Percentiles rank a stretch among this genome's conserved stretches.
These are phyloP conservation scores for Dothistroma septosporum DNA, from an alignment of 2,329 filamentous ascomycete genomes.

Conservation along the genomic window DNA sequence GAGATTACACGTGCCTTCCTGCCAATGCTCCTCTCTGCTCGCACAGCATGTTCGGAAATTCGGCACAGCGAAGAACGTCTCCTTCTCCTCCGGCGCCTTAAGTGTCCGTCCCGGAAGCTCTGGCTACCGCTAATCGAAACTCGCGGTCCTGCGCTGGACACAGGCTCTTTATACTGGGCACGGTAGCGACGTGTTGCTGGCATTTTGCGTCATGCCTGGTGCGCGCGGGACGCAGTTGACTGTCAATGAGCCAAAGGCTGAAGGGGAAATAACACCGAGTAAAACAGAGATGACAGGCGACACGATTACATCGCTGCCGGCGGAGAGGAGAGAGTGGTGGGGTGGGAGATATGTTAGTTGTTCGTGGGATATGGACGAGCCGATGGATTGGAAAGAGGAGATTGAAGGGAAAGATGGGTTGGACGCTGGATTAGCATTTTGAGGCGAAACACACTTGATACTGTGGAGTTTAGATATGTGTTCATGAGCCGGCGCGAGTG, in stretches of 20 bases:
- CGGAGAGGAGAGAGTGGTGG: no score
- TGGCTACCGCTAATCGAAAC: slow-evolving; percentile 34
- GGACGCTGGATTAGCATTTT: no score
- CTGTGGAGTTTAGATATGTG: no score
- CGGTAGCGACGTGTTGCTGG: neutral
- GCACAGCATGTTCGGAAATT: neutral
- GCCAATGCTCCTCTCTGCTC: slow-evolving; percentile 24
- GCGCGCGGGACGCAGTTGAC: neutral
- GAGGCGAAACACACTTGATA: no score
- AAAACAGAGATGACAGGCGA: neutral
- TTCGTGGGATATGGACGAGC: no score
- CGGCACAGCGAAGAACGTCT: slow-evolving; percentile 16
- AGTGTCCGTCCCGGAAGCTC: neutral
- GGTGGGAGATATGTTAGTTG: no score
- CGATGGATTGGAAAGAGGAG: no score
- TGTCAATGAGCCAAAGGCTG: neutral
- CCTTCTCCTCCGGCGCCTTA: slow-evolving; percentile 16
- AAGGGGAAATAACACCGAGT: neutral
- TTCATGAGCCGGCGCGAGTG: no score
- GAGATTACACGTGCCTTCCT: slow-evolving; percentile 40
- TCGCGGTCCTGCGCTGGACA: slow-evolving; percentile 34
- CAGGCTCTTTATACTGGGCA: neutral
- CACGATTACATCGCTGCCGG: neutral
- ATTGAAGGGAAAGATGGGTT: no score
- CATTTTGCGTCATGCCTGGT: neutral